Base-by-base conservation (phyloP, 2,329 filamentous ascomycete species). In the Hypoxylon sp. region DNA sequence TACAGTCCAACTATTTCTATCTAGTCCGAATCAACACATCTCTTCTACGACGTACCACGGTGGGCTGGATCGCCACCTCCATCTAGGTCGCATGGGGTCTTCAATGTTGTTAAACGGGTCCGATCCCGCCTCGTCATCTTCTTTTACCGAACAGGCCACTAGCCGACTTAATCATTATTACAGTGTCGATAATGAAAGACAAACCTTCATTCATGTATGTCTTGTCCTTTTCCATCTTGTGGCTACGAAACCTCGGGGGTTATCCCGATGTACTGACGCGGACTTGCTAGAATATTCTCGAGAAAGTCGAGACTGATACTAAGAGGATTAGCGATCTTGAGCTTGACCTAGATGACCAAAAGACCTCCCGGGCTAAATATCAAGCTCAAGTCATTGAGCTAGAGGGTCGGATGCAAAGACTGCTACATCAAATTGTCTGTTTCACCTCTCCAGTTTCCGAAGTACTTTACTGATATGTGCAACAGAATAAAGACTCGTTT, bases 401-500 rank as follows among this genome's bases (percentile, higher is more conserved):
- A 13, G 59, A 67, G 21, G 46, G 12, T 19, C 59, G 67, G 17
- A 40, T 60, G 3, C 38, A 57, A 21, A 60, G 46, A 31, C 17
- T 59, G 41, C 34, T 12, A 19, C 60, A 60, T 45, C 64, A 52
- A 60, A 25, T 66, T 66, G 65, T 67, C 49, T 37, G 63, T 63
- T 29, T 25, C 49, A 8, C 34, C 32, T 4, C 11, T 8, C 26
- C 12, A 13, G 20, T 15, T 30, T 8, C 30, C n/a, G 3, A 7
- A 6, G 7, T 11, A 19, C 31, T 45, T 53, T 12, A 55, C 52
- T 58, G 17, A 60, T 37, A 26, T 15, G 25, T n/a, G 5, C 16
- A 38, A 19, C 34, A 69, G 67, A 67, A 63, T 31, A 67, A 59
- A 25, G 66, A 64, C 23, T 57, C 65, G 27, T 70, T 67, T 54